Conservation (phyloP, 805 yeast genomes). For the Candida parachauliodes region DNA sequence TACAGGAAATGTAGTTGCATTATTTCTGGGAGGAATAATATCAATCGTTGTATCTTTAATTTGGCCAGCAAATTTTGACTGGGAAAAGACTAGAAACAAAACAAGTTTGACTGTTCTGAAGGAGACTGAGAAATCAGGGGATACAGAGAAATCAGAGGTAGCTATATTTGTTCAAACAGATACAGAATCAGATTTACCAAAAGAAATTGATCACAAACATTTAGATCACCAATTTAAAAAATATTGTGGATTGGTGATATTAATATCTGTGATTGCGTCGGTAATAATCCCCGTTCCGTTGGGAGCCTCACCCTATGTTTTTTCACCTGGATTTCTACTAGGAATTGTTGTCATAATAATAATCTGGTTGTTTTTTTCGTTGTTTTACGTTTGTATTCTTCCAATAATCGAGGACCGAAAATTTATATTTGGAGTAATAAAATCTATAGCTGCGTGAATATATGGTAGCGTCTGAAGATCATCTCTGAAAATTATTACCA, state of each 20-base stretch:
- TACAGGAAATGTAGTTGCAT: conserved; percentile 37
- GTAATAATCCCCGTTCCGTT: conserved; percentile 33
- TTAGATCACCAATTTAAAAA: conserved; percentile 27
- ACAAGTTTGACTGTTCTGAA: conserved; percentile 17
- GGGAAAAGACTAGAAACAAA: conserved; percentile 28
- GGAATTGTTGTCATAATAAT: conserved; percentile 26
- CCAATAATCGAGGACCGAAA: conserved; percentile 1
- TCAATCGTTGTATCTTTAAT: conserved; percentile 27
- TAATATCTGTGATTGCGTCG: conserved; percentile 20
- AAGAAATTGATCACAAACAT: conserved; percentile 19
- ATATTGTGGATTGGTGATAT: conserved; percentile 19
- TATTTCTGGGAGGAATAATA: conserved; percentile 33
- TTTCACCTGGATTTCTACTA: conserved; percentile 27
- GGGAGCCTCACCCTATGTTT: conserved; percentile 31
- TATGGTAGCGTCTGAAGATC: conserved; percentile 6
- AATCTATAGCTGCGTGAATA: not conserved
- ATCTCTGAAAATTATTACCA: conserved; percentile 8
- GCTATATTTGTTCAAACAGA: conserved; percentile 3
- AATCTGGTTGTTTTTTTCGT: conserved; percentile 31
- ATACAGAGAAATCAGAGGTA: conserved; percentile 1
- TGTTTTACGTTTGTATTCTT: not conserved
- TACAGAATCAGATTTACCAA: conserved; percentile 10
- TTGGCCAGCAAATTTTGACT: conserved; percentile 40
- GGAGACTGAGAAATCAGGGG: not conserved
- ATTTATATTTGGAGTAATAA: not conserved